phyloP scores from a whole-genome alignment of 2,329 filamentous ascomycete species.

The Exophiala oligosperma region DNA sequence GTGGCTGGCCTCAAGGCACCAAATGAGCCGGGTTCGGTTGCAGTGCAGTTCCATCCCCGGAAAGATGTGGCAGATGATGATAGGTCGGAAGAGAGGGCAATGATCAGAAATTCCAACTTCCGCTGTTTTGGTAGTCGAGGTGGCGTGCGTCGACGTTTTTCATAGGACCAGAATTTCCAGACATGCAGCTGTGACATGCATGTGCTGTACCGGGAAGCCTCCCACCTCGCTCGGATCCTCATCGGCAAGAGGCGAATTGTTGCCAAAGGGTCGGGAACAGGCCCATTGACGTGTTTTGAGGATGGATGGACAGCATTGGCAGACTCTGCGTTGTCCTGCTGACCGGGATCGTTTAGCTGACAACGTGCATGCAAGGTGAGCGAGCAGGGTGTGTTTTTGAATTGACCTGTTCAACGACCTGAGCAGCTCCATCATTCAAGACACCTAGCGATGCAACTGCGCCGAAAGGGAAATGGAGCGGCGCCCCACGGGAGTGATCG shows the following conservation, averaged over 20 bases:
- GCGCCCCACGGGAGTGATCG: not conserved
- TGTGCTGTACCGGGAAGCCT: not conserved
- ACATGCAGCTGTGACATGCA: slow-evolving; percentile 2
- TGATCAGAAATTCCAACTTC: not conserved
- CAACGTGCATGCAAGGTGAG: not conserved
- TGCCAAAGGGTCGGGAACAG: not conserved
- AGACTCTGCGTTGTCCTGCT: not conserved
- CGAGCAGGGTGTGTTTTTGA: not conserved
- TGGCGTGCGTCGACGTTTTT: no score
- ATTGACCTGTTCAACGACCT: not conserved
- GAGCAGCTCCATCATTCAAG: not conserved
- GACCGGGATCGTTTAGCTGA: not conserved
- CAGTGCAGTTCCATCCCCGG: not conserved
- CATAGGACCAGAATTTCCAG: not conserved
- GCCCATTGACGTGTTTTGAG: no score
- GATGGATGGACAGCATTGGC: no score
- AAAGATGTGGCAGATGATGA: slow-evolving; percentile 14
- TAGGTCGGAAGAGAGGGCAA: slow-evolving; percentile 1
- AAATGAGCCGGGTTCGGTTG: not conserved
- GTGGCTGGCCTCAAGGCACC: not conserved
- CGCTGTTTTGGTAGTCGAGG: not conserved
- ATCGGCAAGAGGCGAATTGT: not conserved
- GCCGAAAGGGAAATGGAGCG: not conserved
- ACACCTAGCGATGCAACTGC: not conserved
- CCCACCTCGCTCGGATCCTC: not conserved